These are phyloP conservation scores for Erodium texanum DNA, from an alignment of 441 rosid species.

Conservation along the genomic window DNA sequence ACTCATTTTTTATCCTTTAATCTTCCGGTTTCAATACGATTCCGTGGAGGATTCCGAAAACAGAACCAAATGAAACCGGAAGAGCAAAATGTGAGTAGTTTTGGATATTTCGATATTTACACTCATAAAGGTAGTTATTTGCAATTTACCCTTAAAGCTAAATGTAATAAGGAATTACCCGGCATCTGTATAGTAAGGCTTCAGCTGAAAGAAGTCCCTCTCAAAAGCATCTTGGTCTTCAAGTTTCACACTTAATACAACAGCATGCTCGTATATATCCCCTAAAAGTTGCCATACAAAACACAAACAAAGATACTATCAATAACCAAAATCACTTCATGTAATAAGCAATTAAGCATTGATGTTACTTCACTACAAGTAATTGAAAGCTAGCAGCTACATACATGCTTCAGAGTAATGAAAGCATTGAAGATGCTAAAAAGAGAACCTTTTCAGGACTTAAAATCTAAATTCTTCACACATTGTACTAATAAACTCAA, in stretches of 20 bases:
- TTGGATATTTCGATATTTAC: no score
- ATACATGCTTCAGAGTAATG: background rate
- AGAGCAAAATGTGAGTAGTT: no score
- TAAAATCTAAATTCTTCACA: background rate
- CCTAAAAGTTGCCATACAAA: conserved; percentile 32
- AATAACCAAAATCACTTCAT: background rate
- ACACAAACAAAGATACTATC: background rate
- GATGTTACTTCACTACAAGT: background rate
- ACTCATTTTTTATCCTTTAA: no score
- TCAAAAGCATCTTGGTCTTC: conserved; percentile 96
- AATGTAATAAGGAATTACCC: conserved; percentile 32
- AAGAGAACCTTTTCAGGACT: no score
- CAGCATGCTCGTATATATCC: conserved; percentile 86
- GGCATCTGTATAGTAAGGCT: conserved; percentile 88
- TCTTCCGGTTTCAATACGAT: no score
- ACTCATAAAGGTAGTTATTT: no score
- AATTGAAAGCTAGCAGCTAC: conserved; percentile 5
- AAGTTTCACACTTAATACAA: conserved; percentile 72
- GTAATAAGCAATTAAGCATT: no score
- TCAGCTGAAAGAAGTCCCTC: conserved; percentile 91
- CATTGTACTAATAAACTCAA: background rate
- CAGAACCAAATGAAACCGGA: no score
- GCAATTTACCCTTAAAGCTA: background rate
- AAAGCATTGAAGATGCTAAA: no score
- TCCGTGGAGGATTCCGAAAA: no score